Conservation (phyloP, 768 basidiomycete genomes). For the Pleurotus salmoneostramineus region DNA sequence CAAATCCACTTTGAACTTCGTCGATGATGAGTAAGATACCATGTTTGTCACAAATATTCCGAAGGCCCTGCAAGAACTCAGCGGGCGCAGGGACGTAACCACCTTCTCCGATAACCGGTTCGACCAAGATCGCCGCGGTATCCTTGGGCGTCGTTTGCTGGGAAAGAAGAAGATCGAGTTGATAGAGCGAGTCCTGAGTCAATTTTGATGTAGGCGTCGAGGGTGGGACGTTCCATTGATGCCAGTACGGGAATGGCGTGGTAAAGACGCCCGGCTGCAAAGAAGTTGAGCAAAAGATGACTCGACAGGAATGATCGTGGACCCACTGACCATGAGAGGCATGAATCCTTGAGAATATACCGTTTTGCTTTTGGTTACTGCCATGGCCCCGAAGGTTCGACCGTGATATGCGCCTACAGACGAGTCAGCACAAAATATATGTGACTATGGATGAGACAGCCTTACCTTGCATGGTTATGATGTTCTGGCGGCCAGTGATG, state of each 20-base stretch:
- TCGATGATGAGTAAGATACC: conserved; percentile 82
- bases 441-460: neutral
- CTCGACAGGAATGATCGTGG: neutral
- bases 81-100: conserved; percentile 89
- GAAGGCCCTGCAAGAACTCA: conserved; percentile 74
- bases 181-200: conserved; percentile 64
- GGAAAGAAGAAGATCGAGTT: conserved; percentile 68
- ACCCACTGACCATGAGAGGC: conserved; percentile 72
- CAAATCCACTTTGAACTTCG: conserved; percentile 90
- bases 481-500: conserved; percentile 78
- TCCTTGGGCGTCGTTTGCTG: conserved; percentile 84
- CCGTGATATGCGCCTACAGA: conserved; percentile 78
- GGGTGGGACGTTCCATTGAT: conserved; percentile 62
- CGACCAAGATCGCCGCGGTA: conserved; percentile 91
- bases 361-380: conserved; percentile 92
- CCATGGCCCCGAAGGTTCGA: conserved; percentile 90
- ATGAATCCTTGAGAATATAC: conserved; percentile 76
- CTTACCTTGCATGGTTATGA: conserved; percentile 86
- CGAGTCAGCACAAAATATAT: neutral
- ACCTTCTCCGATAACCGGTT: conserved; percentile 93
- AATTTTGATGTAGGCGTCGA: conserved; percentile 55
- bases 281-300: neutral
- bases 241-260: conserved; percentile 91
- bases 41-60: conserved; percentile 84
- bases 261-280: conserved; percentile 77